Conservation (phyloP, 768 basidiomycete species). For the Tubosaeta brunneosetosa region DNA sequence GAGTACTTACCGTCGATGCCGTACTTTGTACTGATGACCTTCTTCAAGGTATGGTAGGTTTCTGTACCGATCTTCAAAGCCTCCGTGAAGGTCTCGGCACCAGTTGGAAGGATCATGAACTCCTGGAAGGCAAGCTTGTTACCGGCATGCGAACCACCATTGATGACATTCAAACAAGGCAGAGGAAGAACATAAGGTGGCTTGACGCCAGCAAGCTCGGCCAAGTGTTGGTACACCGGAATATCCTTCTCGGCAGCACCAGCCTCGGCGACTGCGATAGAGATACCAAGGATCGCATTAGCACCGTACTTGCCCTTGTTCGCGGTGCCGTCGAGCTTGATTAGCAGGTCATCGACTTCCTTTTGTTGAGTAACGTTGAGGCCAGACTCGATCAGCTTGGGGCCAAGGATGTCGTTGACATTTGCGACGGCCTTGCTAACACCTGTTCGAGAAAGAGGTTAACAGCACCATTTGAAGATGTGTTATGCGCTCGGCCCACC, state of each 20-base stretch:
- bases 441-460: conserved; percentile 43
- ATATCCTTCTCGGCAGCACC: conserved; percentile 93
- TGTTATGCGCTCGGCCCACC: conserved; percentile 43
- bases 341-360: conserved; percentile 95
- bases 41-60: conserved; percentile 97
- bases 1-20: conserved; percentile 84
- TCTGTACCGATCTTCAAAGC: conserved; percentile 99
- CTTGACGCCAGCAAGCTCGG: conserved; percentile 92
- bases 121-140: conserved; percentile 99
- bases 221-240: conserved; percentile 95
- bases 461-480: not conserved
- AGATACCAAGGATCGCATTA: conserved; percentile 98
- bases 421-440: conserved; percentile 92
- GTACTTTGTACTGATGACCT: conserved; percentile 98
- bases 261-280: conserved; percentile 91
- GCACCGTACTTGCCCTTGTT: conserved; percentile 99
- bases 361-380: conserved; percentile 87
- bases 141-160: conserved; percentile 98
- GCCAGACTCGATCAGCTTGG: conserved; percentile 78
- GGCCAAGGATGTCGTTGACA: conserved; percentile 88
- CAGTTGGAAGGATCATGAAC: conserved; percentile 98
- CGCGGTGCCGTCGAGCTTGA: conserved; percentile 93
- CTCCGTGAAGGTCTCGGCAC: conserved; percentile 87
- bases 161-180: conserved; percentile 99
- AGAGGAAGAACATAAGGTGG: conserved; percentile 87